Evolutionary conservation across 345 rosid genomes (phyloP).

Genomic region (Schrenkiella parvula): DNA sequence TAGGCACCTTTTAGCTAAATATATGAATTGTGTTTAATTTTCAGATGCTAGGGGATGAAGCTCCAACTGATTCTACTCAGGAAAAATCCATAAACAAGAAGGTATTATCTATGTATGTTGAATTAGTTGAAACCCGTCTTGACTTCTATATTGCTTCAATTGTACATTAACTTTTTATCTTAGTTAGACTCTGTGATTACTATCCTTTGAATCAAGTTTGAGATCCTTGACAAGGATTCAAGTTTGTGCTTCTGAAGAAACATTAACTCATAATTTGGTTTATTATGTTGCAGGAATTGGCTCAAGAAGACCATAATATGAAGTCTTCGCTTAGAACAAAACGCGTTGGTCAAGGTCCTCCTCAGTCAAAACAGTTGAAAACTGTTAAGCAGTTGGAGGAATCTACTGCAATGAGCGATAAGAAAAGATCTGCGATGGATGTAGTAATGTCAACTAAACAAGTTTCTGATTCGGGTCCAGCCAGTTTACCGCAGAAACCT

Average conservation of each 20-base stretch:
- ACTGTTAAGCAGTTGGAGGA: constrained; percentile 38
- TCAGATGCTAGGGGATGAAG: constrained; percentile 52
- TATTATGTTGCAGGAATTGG: constrained; percentile 40
- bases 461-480: constrained; percentile 43
- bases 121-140: background rate
- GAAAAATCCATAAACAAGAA: constrained; percentile 36
- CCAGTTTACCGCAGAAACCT: constrained; percentile 37
- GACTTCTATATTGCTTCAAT: constrained; percentile 5
- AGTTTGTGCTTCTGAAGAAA: constrained; percentile 6
- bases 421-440: constrained; percentile 39
- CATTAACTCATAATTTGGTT: constrained; percentile 1
- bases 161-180: background rate
- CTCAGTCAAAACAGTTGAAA: constrained; percentile 48
- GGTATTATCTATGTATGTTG: constrained; percentile 40
- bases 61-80: constrained; percentile 32
- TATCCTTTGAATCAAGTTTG: background rate
- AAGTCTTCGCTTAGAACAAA: constrained; percentile 38
- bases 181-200: constrained; percentile 7
- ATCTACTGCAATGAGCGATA: constrained; percentile 36
- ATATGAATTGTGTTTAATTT: constrained; percentile 25
- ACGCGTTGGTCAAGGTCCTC: constrained; percentile 40
- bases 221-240: background rate
- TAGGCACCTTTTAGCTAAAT: background rate
- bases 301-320: constrained; percentile 38
- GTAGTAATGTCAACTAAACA: constrained; percentile 34